These are phyloP conservation scores for Torrubiella hemipterigena DNA, from an alignment of 2,329 filamentous ascomycete species.

Conservation along the genomic window DNA sequence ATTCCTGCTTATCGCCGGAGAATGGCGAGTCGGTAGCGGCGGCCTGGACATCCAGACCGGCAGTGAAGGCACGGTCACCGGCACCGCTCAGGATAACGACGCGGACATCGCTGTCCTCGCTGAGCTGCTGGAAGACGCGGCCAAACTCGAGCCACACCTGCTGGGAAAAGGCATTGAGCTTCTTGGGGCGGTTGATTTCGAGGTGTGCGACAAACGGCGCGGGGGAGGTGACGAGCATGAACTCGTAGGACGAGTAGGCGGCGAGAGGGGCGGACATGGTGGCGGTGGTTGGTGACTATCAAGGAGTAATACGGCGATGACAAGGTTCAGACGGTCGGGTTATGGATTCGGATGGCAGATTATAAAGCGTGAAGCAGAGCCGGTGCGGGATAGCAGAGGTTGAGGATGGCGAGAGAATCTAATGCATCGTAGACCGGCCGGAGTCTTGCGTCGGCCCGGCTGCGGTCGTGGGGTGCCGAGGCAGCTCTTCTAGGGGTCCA, in stretches of 20 bases:
- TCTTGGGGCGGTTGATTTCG: constrained; percentile 76
- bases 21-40: constrained; percentile 42
- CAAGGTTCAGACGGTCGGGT: no score
- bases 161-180: constrained; percentile 80
- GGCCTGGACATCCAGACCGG: constrained; percentile 72
- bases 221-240: constrained; percentile 67
- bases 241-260: constrained; percentile 35
- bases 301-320: no score
- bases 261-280: constrained; percentile 14
- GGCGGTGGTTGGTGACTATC: no score
- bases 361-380: no score
- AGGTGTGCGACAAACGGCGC: constrained; percentile 70
- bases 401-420: no score
- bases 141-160: constrained; percentile 79
- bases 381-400: no score
- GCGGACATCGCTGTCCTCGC: constrained; percentile 59
- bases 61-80: constrained; percentile 73
- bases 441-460: no score
- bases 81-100: constrained; percentile 69
- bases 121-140: constrained; percentile 59
- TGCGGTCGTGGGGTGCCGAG: no score
- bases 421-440: no score
- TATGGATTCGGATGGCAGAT: no score
- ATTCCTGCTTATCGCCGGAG: constrained; percentile 13
- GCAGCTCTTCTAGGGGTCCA: no score